Conservation (phyloP, 2,329 filamentous ascomycete genomes). For the Phoma sp. region DNA sequence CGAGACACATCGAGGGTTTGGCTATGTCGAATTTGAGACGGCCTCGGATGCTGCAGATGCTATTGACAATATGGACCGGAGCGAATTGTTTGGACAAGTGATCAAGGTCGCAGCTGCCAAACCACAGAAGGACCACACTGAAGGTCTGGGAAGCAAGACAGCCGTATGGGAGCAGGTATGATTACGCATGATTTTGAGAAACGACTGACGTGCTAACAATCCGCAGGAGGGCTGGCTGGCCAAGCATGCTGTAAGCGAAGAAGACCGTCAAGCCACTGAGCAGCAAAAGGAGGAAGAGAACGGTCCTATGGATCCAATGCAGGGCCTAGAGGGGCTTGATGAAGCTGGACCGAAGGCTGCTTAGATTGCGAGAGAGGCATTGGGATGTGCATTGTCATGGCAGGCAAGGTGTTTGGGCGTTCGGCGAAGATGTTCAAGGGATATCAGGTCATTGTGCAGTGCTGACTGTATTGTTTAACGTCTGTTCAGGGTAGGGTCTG, state of each 20-base stretch:
- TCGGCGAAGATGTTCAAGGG: conserved; percentile 10
- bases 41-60: conserved; percentile 87
- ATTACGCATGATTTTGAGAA: conserved; percentile 16
- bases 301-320: conserved; percentile 83
- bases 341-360: conserved; percentile 88
- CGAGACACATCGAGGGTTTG: conserved; percentile 88
- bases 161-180: conserved; percentile 96
- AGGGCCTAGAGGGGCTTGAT: conserved; percentile 89
- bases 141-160: conserved; percentile 89
- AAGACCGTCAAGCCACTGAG: conserved; percentile 70
- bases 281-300: conserved; percentile 59
- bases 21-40: conserved; percentile 93
- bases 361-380: conserved; percentile 44
- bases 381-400: background rate
- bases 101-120: conserved; percentile 94
- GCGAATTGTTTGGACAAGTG: conserved; percentile 89
- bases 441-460: conserved; percentile 8
- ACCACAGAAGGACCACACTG: conserved; percentile 83
- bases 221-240: conserved; percentile 88
- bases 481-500: background rate
- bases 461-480: background rate
- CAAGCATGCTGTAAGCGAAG: conserved; percentile 82
- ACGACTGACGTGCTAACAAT: conserved; percentile 18
- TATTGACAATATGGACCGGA: conserved; percentile 99
- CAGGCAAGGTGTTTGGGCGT: conserved; percentile 31